Evolutionary conservation across 2,329 filamentous ascomycete species (phyloP), one percentile per base, ranked within the genome.

Genomic region (Ceratocystiopsis brevicomis): DNA sequence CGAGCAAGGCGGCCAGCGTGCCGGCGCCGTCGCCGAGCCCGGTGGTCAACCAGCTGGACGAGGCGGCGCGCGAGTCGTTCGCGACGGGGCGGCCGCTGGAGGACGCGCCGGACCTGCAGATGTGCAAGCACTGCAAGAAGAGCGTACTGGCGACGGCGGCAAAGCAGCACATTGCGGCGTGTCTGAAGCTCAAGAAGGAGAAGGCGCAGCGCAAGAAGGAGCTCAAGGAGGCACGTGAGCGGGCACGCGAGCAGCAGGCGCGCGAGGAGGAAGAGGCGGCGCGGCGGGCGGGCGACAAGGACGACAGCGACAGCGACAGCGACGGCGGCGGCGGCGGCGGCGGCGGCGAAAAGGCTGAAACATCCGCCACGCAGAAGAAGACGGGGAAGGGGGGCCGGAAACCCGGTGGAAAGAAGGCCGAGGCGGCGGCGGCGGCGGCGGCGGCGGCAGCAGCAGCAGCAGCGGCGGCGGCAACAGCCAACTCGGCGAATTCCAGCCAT

Each of bases 91-190:
- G 80, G 45, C 85, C 86, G 0, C 70, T 93, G 51, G 78, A 86
- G 52, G 87, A 94, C 54, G 69, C 68, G 45, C 73, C 81, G 12
- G 84, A 93, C 49, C 71, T 84, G 11, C 77, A 90, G 41, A 71
- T 81, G 51, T 98, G 88, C 69, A 95, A 90, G 58, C 85, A 92
- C 58, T 98, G 88, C 64, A 94, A 90, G 61, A 87, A 92, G 53
- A 81, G 81, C 42, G 73, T 94, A 13, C 67, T 90, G 14, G 81
- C 79, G 53, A 75, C 75, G 32, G 77, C 76, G 1, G 81, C 83
- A 2, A 78, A 79, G 46, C 73, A 74, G 16, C 88, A 98, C 55
- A 84, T 94, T 47, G 78, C 79, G 35, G 75, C 79, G 39, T 98
- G 88, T 54, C 64, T 95, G 45, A 80, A 78, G 51, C 74, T 86